Percentiles rank a stretch among this genome's conserved stretches.
Evolutionary conservation across 805 yeast genomes (phyloP).

Genomic region (Candida pseudofarinosa): DNA sequence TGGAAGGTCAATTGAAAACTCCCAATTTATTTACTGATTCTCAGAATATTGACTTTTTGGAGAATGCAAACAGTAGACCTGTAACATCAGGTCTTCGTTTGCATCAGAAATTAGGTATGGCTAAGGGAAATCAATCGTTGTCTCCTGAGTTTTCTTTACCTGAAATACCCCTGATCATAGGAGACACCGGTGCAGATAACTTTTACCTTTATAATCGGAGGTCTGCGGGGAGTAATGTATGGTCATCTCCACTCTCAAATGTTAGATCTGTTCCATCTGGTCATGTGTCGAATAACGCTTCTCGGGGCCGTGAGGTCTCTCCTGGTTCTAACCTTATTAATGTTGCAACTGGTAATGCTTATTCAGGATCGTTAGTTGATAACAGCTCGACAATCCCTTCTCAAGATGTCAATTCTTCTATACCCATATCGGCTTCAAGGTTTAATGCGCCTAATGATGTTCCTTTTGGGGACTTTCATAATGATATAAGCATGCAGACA

Average conservation of each 20-base stretch:
- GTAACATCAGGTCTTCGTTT: background rate
- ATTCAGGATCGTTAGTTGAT: background rate
- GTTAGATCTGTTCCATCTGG: background rate
- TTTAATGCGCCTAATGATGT: background rate
- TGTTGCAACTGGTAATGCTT: background rate
- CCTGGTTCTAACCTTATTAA: background rate
- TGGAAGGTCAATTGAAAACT: background rate
- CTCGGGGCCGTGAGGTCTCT: background rate
- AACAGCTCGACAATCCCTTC: background rate
- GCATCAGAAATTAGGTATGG: background rate
- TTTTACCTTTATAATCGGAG: background rate
- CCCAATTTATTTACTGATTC: background rate
- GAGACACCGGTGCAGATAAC: background rate
- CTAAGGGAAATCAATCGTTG: background rate
- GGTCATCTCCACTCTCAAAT: background rate
- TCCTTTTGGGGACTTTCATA: background rate
- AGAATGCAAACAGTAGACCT: background rate
- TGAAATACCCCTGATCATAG: background rate
- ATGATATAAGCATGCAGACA: background rate
- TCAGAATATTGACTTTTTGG: background rate
- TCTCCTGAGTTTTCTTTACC: background rate
- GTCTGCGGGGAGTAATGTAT: background rate
- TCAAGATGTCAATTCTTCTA: background rate
- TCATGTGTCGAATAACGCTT: background rate
- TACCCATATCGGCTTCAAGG: background rate